Conservation (phyloP, 2,329 filamentous ascomycete genomes). For the Alternaria sp. region DNA sequence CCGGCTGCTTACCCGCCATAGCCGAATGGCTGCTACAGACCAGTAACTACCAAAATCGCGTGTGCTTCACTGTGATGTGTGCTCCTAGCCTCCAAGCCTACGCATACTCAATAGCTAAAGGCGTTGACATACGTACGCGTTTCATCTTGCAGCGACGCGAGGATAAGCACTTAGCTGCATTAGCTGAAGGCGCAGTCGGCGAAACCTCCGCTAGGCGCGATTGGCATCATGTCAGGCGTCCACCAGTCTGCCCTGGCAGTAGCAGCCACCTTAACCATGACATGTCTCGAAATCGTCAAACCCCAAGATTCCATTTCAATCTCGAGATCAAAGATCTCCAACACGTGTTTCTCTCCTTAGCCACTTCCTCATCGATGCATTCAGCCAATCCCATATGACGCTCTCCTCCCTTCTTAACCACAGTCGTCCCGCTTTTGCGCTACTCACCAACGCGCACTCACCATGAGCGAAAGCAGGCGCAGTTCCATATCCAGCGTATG, state of each 20-base stretch:
- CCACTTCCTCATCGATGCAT: neutral
- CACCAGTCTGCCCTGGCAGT: neutral
- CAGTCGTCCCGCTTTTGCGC: neutral
- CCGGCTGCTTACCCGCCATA: rapidly evolving
- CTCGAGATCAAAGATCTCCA: neutral
- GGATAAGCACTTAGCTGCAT: neutral
- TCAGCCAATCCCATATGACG: neutral
- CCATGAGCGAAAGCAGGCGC: neutral
- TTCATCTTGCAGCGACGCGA: neutral
- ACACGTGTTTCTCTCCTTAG: neutral
- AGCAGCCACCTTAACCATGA: neutral
- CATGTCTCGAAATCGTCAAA: neutral
- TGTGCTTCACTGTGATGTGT: neutral
- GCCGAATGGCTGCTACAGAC: neutral
- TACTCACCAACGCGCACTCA: neutral
- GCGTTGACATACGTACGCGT: neutral
- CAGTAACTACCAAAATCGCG: neutral
- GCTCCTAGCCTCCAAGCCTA: neutral
- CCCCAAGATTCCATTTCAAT: neutral
- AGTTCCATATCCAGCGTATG: neutral
- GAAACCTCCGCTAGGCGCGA: neutral
- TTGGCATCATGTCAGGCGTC: neutral
- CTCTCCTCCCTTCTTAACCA: neutral
- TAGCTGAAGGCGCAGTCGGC: neutral
- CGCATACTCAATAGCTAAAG: neutral